Evolutionary conservation across 2,329 filamentous ascomycete genomes (phyloP).

Genomic region (Calonectria leucothoes): DNA sequence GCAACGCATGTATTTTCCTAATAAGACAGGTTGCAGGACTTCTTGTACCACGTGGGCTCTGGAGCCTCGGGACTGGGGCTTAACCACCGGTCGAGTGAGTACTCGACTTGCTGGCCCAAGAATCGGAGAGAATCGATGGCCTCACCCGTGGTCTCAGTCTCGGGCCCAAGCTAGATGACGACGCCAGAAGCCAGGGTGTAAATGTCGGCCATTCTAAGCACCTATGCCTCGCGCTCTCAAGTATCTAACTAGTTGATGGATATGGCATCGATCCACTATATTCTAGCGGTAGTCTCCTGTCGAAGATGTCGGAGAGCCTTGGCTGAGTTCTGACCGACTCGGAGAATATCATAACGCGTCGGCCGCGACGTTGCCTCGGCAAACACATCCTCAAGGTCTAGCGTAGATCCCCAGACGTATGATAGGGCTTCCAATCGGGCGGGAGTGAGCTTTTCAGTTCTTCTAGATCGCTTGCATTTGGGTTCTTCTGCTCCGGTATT

Average conservation of each 20-base stretch:
- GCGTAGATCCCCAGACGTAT: background rate
- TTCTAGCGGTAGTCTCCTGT: background rate
- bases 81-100: background rate
- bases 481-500: background rate
- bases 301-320: background rate
- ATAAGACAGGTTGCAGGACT: background rate
- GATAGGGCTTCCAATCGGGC: background rate
- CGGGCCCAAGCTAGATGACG: background rate
- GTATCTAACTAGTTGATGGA: background rate
- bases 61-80: background rate
- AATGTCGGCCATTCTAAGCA: background rate
- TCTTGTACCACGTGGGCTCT: background rate
- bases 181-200: background rate
- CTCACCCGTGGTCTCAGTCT: background rate
- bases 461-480: background rate
- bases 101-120: background rate
- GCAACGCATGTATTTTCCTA: background rate
- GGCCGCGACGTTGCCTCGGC: background rate
- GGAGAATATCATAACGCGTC: background rate
- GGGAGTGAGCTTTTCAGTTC: background rate
- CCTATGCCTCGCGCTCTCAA: background rate
- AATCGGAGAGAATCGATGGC: background rate
- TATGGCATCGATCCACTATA: background rate
- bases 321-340: background rate
- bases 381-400: background rate